Percentiles rank a stretch among this genome's conserved stretches.
These are phyloP conservation scores for Suillus placidus DNA, from an alignment of 768 basidiomycete species.

Conservation along the genomic window DNA sequence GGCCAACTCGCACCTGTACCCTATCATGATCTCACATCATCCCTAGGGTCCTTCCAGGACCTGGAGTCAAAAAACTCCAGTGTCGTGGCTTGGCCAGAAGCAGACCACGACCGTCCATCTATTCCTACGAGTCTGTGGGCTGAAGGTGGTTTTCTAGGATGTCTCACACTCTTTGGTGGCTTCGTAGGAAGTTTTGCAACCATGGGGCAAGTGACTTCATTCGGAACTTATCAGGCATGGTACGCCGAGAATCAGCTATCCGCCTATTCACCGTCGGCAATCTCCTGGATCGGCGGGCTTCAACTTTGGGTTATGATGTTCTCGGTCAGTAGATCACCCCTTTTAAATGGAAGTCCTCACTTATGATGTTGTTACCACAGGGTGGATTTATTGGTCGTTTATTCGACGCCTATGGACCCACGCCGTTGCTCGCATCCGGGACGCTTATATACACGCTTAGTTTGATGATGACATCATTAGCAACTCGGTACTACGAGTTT, in stretches of 20 bases:
- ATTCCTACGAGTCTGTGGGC: constrained; percentile 3
- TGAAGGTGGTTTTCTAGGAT: constrained; percentile 6
- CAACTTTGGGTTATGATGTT: constrained; percentile 67
- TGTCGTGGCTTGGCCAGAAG: neutral
- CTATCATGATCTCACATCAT: neutral
- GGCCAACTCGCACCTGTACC: neutral
- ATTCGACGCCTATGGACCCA: constrained; percentile 59
- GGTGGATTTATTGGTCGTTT: constrained; percentile 55
- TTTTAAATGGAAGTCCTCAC: constrained; percentile 13
- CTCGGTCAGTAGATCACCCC: constrained; percentile 43
- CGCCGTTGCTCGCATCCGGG: constrained; percentile 49
- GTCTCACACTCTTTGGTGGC: constrained; percentile 36
- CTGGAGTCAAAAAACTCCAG: neutral
- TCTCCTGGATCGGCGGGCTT: constrained; percentile 64
- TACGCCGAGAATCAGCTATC: constrained; percentile 56
- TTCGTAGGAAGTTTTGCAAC: constrained; percentile 60
- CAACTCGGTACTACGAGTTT: constrained; percentile 20
- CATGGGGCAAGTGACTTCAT: constrained; percentile 66
- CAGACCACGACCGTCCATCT: neutral
- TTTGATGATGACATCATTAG: constrained; percentile 57
- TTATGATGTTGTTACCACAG: constrained; percentile 29
- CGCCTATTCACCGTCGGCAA: constrained; percentile 49
- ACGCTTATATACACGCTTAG: constrained; percentile 48
- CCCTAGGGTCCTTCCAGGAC: neutral
- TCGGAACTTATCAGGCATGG: constrained; percentile 66